Conservation (phyloP, 1,139 yeast genomes). For the Saccharomyces pastorianus region DNA sequence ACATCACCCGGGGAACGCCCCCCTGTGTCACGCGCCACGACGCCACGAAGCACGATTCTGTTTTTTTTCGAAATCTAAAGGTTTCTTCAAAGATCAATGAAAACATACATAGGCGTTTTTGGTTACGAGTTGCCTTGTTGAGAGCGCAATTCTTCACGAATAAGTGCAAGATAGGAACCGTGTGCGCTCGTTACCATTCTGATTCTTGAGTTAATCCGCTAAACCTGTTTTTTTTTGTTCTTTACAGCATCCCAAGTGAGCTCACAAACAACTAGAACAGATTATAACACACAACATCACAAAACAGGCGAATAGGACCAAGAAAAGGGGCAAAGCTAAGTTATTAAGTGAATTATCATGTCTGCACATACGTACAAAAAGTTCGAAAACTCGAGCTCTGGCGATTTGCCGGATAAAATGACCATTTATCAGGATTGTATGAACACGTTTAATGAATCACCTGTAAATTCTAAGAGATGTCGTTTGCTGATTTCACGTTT, state of each 20-base stretch:
- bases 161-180: background rate
- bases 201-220: background rate
- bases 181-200: background rate
- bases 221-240: background rate
- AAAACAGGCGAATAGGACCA: background rate
- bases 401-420: conserved; percentile 81
- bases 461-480: conserved; percentile 81
- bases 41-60: background rate
- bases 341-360: conserved; percentile 36
- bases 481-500: conserved; percentile 59
- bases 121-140: background rate
- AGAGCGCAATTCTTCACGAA: background rate
- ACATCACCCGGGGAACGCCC: background rate
- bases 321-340: background rate
- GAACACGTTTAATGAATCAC: conserved; percentile 86
- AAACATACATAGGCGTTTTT: background rate
- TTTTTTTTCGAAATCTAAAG: background rate
- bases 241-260: background rate
- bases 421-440: conserved; percentile 93
- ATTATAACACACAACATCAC: background rate
- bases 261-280: background rate
- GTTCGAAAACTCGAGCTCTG: conserved; percentile 66
- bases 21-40: background rate
- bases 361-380: conserved; percentile 77
- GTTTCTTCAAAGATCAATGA: background rate